These are phyloP conservation scores for Aphelidium insulamus DNA, from an alignment of 371 early-diverging fungal genomes.

Conservation along the genomic window DNA sequence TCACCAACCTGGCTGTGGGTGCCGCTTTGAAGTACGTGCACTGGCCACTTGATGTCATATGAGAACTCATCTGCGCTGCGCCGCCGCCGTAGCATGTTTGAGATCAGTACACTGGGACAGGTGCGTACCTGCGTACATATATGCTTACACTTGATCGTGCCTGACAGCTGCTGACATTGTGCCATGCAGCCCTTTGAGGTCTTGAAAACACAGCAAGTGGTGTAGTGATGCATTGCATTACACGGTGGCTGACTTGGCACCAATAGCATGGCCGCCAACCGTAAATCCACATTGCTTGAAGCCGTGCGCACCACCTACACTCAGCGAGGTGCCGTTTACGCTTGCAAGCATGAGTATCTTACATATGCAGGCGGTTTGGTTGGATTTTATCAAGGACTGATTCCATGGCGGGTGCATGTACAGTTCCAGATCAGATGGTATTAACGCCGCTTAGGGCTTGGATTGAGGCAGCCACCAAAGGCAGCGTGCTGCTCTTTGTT, in stretches of 20 bases:
- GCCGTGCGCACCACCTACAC: constrained; percentile 41
- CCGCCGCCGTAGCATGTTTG: constrained; percentile 37
- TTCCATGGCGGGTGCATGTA: constrained; percentile 7
- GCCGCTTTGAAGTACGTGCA: constrained; percentile 16
- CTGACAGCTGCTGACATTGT: too few relatives aligned
- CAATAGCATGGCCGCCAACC: constrained; percentile 24
- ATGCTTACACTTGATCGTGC: too few relatives aligned
- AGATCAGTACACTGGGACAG: constrained; percentile 68
- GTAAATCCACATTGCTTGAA: constrained; percentile 35
- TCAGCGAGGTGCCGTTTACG: constrained; percentile 54
- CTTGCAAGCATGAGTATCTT: too few relatives aligned
- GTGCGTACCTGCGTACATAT: too few relatives aligned
- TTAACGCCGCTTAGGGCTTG: constrained; percentile 71
- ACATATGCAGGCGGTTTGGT: constrained; percentile 3
- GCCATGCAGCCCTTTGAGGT: constrained; percentile 86
- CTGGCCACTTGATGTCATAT: not conserved
- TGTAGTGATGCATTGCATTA: not conserved
- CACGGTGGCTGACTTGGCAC: not conserved
- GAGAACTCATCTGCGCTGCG: not conserved
- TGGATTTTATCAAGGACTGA: constrained; percentile 58
- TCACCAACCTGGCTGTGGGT: constrained; percentile 31
- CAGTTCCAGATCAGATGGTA: not conserved
- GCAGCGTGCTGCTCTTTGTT: constrained; percentile 83
- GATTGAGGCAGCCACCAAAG: constrained; percentile 83
- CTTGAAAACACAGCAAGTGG: constrained; percentile 61